Conservation (phyloP, 2,329 filamentous ascomycete genomes). For the Paecilomyces variotii region DNA sequence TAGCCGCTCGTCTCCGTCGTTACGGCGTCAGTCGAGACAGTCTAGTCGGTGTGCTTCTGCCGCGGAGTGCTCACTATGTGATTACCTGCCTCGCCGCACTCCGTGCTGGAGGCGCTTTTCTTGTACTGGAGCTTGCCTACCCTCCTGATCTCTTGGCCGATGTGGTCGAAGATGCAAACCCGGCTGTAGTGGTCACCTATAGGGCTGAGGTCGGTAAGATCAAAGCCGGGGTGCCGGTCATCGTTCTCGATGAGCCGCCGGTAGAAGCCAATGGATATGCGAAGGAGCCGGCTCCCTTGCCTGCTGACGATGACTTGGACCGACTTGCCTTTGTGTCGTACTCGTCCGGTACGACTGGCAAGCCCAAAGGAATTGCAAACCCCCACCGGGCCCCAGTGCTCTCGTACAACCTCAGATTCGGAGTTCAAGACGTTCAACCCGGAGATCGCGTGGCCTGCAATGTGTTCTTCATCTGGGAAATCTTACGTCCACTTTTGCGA, state of each 20-base stretch:
- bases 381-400: conserved; percentile 65
- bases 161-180: conserved; percentile 67
- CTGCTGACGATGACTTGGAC: conserved; percentile 61
- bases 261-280: conserved; percentile 28
- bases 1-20: conserved; percentile 56
- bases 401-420: conserved; percentile 67
- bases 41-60: conserved; percentile 67
- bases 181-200: conserved; percentile 63
- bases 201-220: conserved; percentile 57
- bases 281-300: conserved; percentile 43
- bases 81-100: conserved; percentile 71
- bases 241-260: conserved; percentile 51
- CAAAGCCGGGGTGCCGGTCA: conserved; percentile 51
- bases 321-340: conserved; percentile 73
- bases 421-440: conserved; percentile 58
- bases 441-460: conserved; percentile 80
- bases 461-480: conserved; percentile 83
- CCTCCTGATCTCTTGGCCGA: conserved; percentile 65
- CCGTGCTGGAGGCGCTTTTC: conserved; percentile 68
- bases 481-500: conserved; percentile 64
- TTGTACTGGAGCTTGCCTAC: conserved; percentile 73
- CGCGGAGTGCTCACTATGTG: conserved; percentile 69
- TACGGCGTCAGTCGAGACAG: conserved; percentile 65
- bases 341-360: conserved; percentile 68
- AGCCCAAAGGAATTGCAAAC: conserved; percentile 76